Percentiles rank a stretch among this genome's conserved stretches.
Evolutionary conservation across 179 eudicot genomes (phyloP).

Genomic region (Heliamphora pulchella): DNA sequence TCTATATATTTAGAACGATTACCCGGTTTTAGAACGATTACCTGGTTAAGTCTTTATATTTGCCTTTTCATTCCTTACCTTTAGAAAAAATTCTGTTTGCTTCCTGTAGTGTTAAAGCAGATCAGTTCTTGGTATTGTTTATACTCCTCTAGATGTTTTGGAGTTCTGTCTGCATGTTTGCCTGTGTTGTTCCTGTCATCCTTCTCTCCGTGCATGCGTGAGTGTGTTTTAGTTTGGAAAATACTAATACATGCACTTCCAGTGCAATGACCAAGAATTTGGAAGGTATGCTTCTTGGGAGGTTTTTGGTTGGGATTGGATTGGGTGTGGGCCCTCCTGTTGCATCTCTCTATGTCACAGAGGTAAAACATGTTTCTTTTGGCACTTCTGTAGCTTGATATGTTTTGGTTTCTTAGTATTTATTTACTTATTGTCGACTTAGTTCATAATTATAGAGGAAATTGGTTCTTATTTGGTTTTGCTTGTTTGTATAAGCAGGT

Average conservation of each 20-base stretch:
- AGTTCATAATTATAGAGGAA: too few relatives aligned
- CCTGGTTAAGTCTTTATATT: neutral
- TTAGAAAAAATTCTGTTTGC: too few relatives aligned
- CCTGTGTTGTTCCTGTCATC: too few relatives aligned
- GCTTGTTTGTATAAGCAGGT: conserved; percentile 38
- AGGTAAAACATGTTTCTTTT: conserved; percentile 35
- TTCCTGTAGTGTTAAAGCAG: neutral
- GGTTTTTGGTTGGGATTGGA: conserved; percentile 80
- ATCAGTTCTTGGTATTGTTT: neutral
- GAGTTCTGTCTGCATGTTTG: neutral
- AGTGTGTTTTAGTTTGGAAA: neutral
- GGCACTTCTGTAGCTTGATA: neutral
- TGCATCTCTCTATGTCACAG: conserved; percentile 82
- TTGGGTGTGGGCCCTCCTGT: conserved; percentile 93
- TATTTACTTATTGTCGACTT: neutral
- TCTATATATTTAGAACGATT: too few relatives aligned
- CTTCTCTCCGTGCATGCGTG: too few relatives aligned
- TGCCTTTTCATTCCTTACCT: neutral
- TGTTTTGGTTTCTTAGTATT: neutral
- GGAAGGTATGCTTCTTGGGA: conserved; percentile 78
- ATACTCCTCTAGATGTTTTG: neutral
- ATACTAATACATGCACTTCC: conserved; percentile 17
- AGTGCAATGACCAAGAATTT: conserved; percentile 61
- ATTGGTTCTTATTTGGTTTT: neutral
- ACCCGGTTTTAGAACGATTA: too few relatives aligned